Conservation (phyloP, 1,139 yeast genomes). For the Yamadazyma triangularis region DNA sequence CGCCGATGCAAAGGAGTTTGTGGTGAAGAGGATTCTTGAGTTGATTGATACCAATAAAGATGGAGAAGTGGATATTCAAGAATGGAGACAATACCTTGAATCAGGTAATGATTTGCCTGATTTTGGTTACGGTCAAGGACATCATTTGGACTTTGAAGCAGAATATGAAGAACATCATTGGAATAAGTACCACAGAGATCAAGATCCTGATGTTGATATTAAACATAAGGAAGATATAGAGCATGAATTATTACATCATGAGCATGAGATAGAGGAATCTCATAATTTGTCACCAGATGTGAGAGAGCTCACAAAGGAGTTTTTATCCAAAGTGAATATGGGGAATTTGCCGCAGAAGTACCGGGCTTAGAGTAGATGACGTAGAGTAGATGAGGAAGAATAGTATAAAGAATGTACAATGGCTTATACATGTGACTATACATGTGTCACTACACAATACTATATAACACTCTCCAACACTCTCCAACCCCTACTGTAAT, state of each 20-base stretch:
- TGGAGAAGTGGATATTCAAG: slow-evolving; percentile 59
- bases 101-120: slow-evolving; percentile 81
- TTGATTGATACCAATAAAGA: slow-evolving; percentile 67
- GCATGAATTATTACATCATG: slow-evolving; percentile 85
- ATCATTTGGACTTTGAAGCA: slow-evolving; percentile 88
- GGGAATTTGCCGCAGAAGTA: slow-evolving; percentile 37
- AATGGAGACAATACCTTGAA: slow-evolving; percentile 62
- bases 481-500: slow-evolving; percentile 9
- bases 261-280: slow-evolving; percentile 68
- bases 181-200: slow-evolving; percentile 75
- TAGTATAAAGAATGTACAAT: too few species aligned
- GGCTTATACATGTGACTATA: neutral
- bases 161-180: slow-evolving; percentile 96
- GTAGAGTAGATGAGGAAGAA: too few species aligned
- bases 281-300: slow-evolving; percentile 52
- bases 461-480: neutral
- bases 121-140: slow-evolving; percentile 94
- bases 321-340: slow-evolving; percentile 29
- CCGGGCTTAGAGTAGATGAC: too few species aligned
- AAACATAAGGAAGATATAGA: slow-evolving; percentile 89
- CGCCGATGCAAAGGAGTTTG: slow-evolving; percentile 52
- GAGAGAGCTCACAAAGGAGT: slow-evolving; percentile 27
- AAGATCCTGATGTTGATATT: slow-evolving; percentile 75
- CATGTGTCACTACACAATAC: neutral
- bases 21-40: slow-evolving; percentile 49